Base-by-base conservation (phyloP, 768 basidiomycete genomes). In the Leccinum pellstonianum region DNA sequence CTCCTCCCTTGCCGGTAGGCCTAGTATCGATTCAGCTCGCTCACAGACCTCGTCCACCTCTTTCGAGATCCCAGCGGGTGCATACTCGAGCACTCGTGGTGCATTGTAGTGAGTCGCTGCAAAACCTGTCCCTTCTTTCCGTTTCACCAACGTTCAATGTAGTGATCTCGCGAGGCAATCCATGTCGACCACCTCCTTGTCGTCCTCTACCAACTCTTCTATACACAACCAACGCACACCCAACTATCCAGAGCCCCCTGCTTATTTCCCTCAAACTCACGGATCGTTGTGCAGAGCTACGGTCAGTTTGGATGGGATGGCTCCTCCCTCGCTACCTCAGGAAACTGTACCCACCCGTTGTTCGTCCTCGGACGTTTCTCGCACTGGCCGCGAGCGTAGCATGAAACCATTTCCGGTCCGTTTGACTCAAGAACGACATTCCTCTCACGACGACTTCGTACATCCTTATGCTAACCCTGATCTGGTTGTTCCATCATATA, bases 381-480 rank as follows among this genome's bases (percentile, higher is more conserved):
- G 49, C 46, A 19, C 58, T 21, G 15, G 49, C 46, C 56, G 60
- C 49, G 63, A 67, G 29, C 59, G 50, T 50, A 60, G 54, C 47
- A 37, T 23, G 21, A 63, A 60, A 53, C 58, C 68, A 35, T 70
- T 65, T 10, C 65, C 63, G 49, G 58, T 65, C 17, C 66, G 68
- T 63, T 72, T 70, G 58, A 67, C 69, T 46, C 77, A 76, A 60
- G 79, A 79, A 62, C 76, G 69, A 41, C 59, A 62, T 38, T 65
- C 72, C 51, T 70, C 58, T 55, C 70, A 58, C 7, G 64, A 69
- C 19, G 73, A 76, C 17, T 79, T 76, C 57, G 67, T 81, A 41
- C 91, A 93, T 75, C 91, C 91, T 27, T 93, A 91, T 69, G 91
- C 91, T 55, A 91, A 92, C 65, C 90, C 90, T 8, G 87, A 91